These are phyloP conservation scores for Penicillium salamii DNA, from an alignment of 495 filamentous ascomycete genomes.

Conservation along the genomic window DNA sequence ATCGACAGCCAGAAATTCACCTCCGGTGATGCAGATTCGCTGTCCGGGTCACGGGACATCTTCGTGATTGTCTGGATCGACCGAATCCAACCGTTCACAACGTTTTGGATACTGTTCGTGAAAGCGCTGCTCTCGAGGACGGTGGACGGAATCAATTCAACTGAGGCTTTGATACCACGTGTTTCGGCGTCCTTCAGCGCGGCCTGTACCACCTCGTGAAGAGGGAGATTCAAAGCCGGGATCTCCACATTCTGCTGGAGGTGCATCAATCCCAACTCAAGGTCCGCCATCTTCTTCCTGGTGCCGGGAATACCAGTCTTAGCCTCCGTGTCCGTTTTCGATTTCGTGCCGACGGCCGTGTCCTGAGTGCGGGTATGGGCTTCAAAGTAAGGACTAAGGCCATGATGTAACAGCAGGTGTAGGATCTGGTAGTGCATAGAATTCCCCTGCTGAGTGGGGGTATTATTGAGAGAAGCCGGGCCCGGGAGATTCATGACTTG, in stretches of 20 bases:
- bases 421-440: slow-evolving; percentile 83
- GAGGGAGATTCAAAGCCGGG: slow-evolving; percentile 77
- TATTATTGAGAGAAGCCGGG: slow-evolving; percentile 59
- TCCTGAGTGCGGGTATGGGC: slow-evolving; percentile 86
- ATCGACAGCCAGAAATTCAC: slow-evolving; percentile 98
- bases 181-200: slow-evolving; percentile 72
- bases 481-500: slow-evolving; percentile 91
- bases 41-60: slow-evolving; percentile 82
- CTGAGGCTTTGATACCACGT: slow-evolving; percentile 60
- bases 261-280: slow-evolving; percentile 84
- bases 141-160: slow-evolving; percentile 69
- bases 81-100: slow-evolving; percentile 95
- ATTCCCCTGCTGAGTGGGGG: slow-evolving; percentile 62
- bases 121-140: slow-evolving; percentile 82
- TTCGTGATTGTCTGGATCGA: slow-evolving; percentile 97
- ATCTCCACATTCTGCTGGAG: slow-evolving; percentile 98
- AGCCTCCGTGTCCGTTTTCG: slow-evolving; percentile 75
- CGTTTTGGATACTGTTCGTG: slow-evolving; percentile 88
- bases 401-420: slow-evolving; percentile 82
- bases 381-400: slow-evolving; percentile 92
- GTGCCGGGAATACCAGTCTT: slow-evolving; percentile 95
- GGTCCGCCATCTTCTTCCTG: slow-evolving; percentile 91
- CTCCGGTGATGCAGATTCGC: slow-evolving; percentile 89
- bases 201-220: slow-evolving; percentile 82
- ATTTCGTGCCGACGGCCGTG: slow-evolving; percentile 57